Percentiles rank a stretch among this genome's conserved stretches.
Conservation (phyloP, 2,329 filamentous ascomycete species). For the Arthrobotrys pseudoclavata region DNA sequence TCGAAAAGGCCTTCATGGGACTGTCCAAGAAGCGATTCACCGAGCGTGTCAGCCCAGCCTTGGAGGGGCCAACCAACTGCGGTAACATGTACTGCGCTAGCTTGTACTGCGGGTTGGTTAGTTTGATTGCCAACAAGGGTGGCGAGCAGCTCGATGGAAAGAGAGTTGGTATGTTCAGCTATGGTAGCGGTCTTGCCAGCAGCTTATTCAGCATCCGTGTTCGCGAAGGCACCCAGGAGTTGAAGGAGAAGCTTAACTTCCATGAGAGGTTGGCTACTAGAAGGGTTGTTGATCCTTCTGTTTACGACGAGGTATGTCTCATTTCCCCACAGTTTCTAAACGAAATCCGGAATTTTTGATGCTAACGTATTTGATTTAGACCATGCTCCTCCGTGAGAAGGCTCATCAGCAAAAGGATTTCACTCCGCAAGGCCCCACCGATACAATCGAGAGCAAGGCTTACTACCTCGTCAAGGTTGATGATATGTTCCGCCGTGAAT, state of each 20-base stretch:
- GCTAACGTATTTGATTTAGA: constrained; percentile 68
- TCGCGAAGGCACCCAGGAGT: constrained; percentile 77
- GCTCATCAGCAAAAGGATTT: constrained; percentile 86
- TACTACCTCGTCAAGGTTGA: constrained; percentile 87
- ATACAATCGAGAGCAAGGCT: constrained; percentile 76
- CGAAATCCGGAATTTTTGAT: constrained; percentile 60
- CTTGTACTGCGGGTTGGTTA: constrained; percentile 72
- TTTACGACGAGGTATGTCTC: constrained; percentile 78
- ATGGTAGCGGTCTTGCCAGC: constrained; percentile 80
- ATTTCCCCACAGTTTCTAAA: constrained; percentile 17
- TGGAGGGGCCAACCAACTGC: constrained; percentile 82
- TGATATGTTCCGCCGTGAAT: constrained; percentile 87
- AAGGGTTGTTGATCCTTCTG: constrained; percentile 76
- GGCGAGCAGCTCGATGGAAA: constrained; percentile 77
- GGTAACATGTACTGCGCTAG: constrained; percentile 76
- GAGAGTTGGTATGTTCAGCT: constrained; percentile 82
- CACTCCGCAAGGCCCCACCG: constrained; percentile 76
- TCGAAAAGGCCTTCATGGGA: constrained; percentile 89
- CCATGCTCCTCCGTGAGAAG: constrained; percentile 84
- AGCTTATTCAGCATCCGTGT: constrained; percentile 81
- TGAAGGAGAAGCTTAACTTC: constrained; percentile 78
- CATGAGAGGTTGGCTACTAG: constrained; percentile 77
- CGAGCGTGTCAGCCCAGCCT: constrained; percentile 79
- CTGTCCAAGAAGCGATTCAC: constrained; percentile 87
- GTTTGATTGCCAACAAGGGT: constrained; percentile 75